Evolutionary conservation across 352 stramenopile species (phyloP), one percentile per base, ranked within the genome.

Genomic region (Phytophthora boehmeriae): DNA sequence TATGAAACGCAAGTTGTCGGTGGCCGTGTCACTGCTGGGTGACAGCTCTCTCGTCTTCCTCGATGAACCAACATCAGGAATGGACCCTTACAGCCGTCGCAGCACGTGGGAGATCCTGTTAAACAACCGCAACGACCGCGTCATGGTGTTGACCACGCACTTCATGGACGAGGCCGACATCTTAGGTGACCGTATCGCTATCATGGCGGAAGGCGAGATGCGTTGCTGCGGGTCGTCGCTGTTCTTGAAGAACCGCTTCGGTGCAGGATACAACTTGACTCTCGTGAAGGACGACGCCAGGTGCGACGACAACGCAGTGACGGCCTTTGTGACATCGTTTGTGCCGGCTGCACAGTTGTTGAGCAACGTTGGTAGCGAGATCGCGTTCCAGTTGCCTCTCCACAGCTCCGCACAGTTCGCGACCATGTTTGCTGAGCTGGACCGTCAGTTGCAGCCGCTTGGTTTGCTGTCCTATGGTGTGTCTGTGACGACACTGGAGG

Each of bases 71-170:
- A 98, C 93, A 9, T 87, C 63, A 48, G 95, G 95, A 6, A 98
- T 98, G 92, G 96, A 99, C 67, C 93, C 95, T 17, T 98, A 97
- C 71, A 92, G 75, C 49, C 79, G 96, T 47, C 78, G 95, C 35
- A 98, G 98, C 46, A 81, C 98, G 68, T 97, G 90, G 90, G 68
- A 93, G 30, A 72, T 96, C 27, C 59, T 83, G 35, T 45, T 80
- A 22, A 76, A 78, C 69, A 74, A 71, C 39, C 58, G 74, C 23
- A 59, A 76, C 50, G 68, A 73, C 32, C 66, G 73, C 22, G 61
- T 89, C 23, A 91, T 96, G 47, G 65, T 97, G 20, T 56, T 97
- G 10, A 97, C 88, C 5, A 98, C 92, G 39, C 95, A 98, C 58
- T 98, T 98, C 63, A 98, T 98, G 92, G 92, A 78, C 43, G 90